These are phyloP conservation scores for Calonectria naviculata DNA, from an alignment of 2,329 filamentous ascomycete genomes.

Conservation along the genomic window DNA sequence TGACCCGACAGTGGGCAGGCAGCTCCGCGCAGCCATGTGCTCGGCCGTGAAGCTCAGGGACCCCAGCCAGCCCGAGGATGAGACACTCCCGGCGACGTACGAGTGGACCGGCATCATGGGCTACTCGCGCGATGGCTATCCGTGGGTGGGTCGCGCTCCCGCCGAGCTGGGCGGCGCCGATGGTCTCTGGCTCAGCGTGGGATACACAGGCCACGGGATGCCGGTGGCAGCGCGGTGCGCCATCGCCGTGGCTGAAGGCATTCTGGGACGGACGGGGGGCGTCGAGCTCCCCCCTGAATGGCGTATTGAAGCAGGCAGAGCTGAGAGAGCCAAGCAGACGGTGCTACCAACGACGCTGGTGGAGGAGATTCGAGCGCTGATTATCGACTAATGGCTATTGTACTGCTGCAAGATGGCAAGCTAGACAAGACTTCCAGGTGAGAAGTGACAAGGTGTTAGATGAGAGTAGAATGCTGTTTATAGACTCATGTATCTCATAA, in stretches of 20 bases:
- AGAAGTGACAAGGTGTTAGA: neutral
- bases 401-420: neutral
- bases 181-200: conserved; percentile 70
- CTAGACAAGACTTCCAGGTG: neutral
- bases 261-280: conserved; percentile 54
- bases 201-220: conserved; percentile 83
- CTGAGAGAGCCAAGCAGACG: conserved; percentile 30
- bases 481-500: neutral
- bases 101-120: conserved; percentile 89
- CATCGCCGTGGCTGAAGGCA: conserved; percentile 70
- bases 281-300: conserved; percentile 59
- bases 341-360: conserved; percentile 37
- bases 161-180: conserved; percentile 54
- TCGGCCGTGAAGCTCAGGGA: conserved; percentile 54
- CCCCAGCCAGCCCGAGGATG: conserved; percentile 48
- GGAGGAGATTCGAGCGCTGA: conserved; percentile 39
- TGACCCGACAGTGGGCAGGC: conserved; percentile 65
- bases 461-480: neutral
- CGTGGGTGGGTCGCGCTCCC: conserved; percentile 79
- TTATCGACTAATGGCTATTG: conserved; percentile 21
- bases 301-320: conserved; percentile 48
- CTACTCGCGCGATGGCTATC: conserved; percentile 73
- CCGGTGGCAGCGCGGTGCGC: conserved; percentile 76
- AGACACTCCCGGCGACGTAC: conserved; percentile 63
- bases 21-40: conserved; percentile 61